Base-by-base conservation (phyloP, 352 stramenopile genomes). In the Globisporangium viniferum region DNA sequence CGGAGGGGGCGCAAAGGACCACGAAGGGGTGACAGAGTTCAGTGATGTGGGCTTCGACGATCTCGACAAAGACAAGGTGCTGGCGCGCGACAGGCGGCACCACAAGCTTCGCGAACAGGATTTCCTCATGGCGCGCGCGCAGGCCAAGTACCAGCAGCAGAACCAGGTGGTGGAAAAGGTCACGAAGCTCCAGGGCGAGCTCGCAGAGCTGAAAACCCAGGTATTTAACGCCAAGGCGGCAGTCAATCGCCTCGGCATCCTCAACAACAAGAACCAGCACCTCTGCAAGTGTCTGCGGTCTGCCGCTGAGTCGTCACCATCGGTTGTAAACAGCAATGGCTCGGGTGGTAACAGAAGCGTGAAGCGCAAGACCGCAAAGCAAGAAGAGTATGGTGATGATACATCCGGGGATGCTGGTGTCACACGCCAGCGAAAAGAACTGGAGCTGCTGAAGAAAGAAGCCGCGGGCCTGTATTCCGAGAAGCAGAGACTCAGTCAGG, bases 201-300 rank as follows among this genome's bases (percentile, higher is more conserved):
- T 89, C 5, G 71, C 75, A 1, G 64, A 74, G 7, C 69, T 81
- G 7, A 86, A 82, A 51, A 29, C 59, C 2, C 74, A 84, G 62
- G 66, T 83, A 8, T 76, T 77, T n/a, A 69, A 66, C 6, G 22
- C 86, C 7, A 84, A 76, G 39, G 78, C 75, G 29, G 74, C 54
- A 10, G 72, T 80, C 1, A 74, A 70, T 9, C 77, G 80, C 3
- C 64, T 89, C 5, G 78, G 84, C 1, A 79, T 81, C 5, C 72
- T 83, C 29, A 89, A 80, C 73, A 84, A 86, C 33, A 89, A 88
- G 62, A 77, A 90, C 41, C 60, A 75, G 22, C 80, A 93, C 33
- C 66, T 90, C 3, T 75, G 79, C 36, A 74, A 89, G 51, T 90
- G 82, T 59, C 64, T 89, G 3, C 62, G 64, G 15, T 51, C 58